These are phyloP conservation scores for Naganishia vishniacii DNA, from an alignment of 768 basidiomycete species.

Conservation along the genomic window DNA sequence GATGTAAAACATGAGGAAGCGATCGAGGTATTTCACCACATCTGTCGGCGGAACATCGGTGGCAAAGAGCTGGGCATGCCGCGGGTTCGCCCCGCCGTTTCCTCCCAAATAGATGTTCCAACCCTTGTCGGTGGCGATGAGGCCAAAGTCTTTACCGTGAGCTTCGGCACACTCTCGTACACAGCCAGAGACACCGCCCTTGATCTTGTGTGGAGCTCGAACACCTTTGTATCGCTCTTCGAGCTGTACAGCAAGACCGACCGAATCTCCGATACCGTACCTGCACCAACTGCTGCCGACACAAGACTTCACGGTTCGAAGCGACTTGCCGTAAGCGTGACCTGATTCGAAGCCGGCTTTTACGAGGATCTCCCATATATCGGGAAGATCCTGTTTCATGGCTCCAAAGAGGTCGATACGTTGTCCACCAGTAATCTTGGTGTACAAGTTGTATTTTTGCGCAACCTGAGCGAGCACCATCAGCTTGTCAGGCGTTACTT, in stretches of 20 bases:
- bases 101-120: conserved; percentile 71
- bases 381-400: conserved; percentile 62
- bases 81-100: conserved; percentile 59
- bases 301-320: conserved; percentile 72
- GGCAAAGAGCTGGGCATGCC: conserved; percentile 64
- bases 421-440: conserved; percentile 58
- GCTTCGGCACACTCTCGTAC: conserved; percentile 73
- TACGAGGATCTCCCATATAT: conserved; percentile 61
- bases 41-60: conserved; percentile 64
- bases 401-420: conserved; percentile 70
- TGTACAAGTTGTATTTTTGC: conserved; percentile 64
- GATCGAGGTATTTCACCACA: conserved; percentile 53
- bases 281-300: conserved; percentile 64
- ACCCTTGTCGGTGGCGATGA: conserved; percentile 73
- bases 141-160: conserved; percentile 67
- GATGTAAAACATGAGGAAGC: conserved; percentile 55
- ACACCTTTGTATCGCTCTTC: conserved; percentile 70
- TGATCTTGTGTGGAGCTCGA: conserved; percentile 50
- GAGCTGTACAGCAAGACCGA: conserved; percentile 65
- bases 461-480: conserved; percentile 63
- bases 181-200: conserved; percentile 71
- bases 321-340: conserved; percentile 65
- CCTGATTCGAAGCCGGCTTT: conserved; percentile 68
- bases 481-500: conserved; percentile 64
- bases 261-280: conserved; percentile 68